phyloP scores from a whole-genome alignment of 1,284 basidiomycete genomes.

The Malassezia restricta region DNA sequence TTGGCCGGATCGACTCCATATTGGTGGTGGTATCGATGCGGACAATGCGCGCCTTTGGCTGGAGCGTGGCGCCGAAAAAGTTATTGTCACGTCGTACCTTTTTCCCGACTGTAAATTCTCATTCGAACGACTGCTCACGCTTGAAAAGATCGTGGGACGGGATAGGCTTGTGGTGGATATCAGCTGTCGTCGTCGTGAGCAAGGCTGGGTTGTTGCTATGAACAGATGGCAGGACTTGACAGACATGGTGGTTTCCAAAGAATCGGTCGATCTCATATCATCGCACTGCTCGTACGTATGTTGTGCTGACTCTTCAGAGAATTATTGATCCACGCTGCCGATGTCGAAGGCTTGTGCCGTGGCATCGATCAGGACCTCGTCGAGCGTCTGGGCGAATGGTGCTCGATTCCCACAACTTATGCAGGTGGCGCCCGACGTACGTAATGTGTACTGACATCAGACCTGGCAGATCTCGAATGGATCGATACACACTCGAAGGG shows the following conservation, averaged over 20 bases:
- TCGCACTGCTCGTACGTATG: conserved; percentile 17
- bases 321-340: conserved; percentile 90
- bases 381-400: conserved; percentile 81
- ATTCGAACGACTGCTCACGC: conserved; percentile 56
- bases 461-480: conserved; percentile 67
- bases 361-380: conserved; percentile 91
- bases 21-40: conserved; percentile 82
- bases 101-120: conserved; percentile 75
- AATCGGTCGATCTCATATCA: conserved; percentile 18
- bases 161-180: conserved; percentile 89
- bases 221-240: conserved; percentile 97
- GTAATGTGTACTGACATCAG: conserved; percentile 49
- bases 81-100: conserved; percentile 90
- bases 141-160: conserved; percentile 63
- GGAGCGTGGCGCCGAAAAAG: conserved; percentile 79
- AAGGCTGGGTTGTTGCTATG: conserved; percentile 90
- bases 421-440: conserved; percentile 85
- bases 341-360: conserved; percentile 91
- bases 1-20: conserved; percentile 73
- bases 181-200: conserved; percentile 69
- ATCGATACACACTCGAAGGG: conserved; percentile 72
- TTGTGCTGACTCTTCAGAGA: conserved; percentile 66
- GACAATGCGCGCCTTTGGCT: conserved; percentile 76
- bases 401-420: conserved; percentile 80
- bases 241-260: conserved; percentile 73